Percentiles rank a stretch among this genome's conserved stretches.
Evolutionary conservation across 2,329 filamentous ascomycete genomes (phyloP).

Genomic region (Hymenoscyphus albidus): DNA sequence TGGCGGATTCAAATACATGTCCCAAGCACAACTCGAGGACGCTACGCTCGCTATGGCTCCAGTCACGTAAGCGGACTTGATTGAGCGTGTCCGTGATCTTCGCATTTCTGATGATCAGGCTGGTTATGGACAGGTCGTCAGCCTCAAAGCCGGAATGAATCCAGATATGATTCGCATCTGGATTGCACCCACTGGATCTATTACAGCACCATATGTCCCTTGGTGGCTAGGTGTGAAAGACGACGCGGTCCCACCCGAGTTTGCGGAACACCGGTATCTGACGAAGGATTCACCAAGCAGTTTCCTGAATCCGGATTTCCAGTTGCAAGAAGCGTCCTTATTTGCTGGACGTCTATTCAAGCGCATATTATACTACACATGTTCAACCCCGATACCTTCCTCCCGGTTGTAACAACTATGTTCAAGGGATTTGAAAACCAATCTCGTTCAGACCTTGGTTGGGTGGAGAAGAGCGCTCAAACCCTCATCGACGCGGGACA

Average conservation of each 20-base stretch:
- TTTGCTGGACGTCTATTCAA: slow-evolving; percentile 4
- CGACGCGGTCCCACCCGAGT: background rate
- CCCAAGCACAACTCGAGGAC: slow-evolving; percentile 6
- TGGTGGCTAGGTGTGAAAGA: slow-evolving; percentile 2
- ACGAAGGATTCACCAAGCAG: background rate
- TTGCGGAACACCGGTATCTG: slow-evolving; percentile 3
- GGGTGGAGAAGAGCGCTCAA: slow-evolving; percentile 4
- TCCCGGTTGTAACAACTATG: slow-evolving; percentile 1
- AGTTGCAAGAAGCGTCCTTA: slow-evolving; percentile 1
- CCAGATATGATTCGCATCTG: slow-evolving; percentile 5
- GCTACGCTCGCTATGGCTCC: slow-evolving; percentile 3
- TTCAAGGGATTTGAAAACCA: background rate
- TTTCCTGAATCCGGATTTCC: slow-evolving; percentile 1
- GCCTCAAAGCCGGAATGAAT: background rate
- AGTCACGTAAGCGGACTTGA: background rate
- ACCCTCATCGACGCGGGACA: background rate
- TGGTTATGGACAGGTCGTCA: slow-evolving; percentile 4
- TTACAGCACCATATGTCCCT: slow-evolving; percentile 5
- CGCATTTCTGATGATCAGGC: slow-evolving; percentile 4
- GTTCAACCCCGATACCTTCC: background rate
- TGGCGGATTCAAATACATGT: slow-evolving; percentile 7
- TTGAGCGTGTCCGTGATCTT: slow-evolving; percentile 1
- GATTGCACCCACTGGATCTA: slow-evolving; percentile 1
- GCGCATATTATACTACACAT: background rate
- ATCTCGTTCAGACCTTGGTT: background rate